phyloP scores from a whole-genome alignment of 495 filamentous ascomycete genomes.

The Barbatosphaeria neglecta region DNA sequence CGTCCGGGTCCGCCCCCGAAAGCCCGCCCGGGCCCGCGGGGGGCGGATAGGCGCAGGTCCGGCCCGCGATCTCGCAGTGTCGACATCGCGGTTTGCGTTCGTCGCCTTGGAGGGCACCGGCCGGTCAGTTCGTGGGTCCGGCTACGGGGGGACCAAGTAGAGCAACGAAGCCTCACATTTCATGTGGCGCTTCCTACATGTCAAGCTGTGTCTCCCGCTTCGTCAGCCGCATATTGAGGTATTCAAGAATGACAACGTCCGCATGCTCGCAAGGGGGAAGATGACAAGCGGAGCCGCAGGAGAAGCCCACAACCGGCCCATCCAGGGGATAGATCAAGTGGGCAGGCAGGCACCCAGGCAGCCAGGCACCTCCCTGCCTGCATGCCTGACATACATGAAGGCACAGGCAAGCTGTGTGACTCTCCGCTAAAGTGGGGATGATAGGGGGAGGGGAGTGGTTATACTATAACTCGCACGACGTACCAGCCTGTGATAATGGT shows the following conservation, averaged over 20 bases:
- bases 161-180: constrained; percentile 1
- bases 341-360: too few relatives aligned
- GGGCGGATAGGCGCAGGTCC: neutral
- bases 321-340: neutral
- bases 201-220: neutral
- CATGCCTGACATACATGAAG: too few relatives aligned
- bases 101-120: too few relatives aligned
- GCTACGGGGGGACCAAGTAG: too few relatives aligned
- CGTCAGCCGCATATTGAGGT: neutral
- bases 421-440: neutral
- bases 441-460: neutral
- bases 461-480: neutral
- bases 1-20: neutral
- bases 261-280: too few relatives aligned
- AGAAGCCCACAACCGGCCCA: neutral
- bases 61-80: constrained; percentile 2
- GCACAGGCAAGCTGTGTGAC: too few relatives aligned
- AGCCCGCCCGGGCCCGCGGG: neutral
- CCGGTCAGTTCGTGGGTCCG: too few relatives aligned
- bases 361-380: too few relatives aligned
- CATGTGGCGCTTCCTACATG: constrained; percentile 3
- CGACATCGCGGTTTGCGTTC: constrained; percentile 1
- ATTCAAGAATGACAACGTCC: too few relatives aligned
- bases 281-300: too few relatives aligned
- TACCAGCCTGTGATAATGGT: neutral